Evolutionary conservation across 768 basidiomycete species (phyloP).

Genomic region (Tricholoma flavovirens): DNA sequence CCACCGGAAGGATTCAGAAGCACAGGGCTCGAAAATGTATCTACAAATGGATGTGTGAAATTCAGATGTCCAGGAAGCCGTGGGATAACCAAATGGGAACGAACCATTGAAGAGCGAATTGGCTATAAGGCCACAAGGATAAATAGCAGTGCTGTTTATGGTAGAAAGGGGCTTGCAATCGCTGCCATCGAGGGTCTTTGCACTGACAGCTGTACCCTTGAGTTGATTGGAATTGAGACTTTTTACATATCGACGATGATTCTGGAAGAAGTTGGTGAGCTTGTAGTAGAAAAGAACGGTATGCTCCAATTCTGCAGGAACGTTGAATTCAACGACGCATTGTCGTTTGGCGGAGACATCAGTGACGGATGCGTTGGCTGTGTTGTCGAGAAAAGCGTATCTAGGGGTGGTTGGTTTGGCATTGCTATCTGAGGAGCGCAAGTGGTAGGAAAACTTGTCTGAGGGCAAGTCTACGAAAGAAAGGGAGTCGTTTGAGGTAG

Average conservation of each 20-base stretch:
- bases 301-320: constrained; percentile 69
- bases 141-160: constrained; percentile 54
- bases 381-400: constrained; percentile 69
- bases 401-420: constrained; percentile 51
- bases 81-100: constrained; percentile 11
- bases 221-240: constrained; percentile 83
- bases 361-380: constrained; percentile 39
- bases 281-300: constrained; percentile 95
- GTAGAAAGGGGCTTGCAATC: constrained; percentile 88
- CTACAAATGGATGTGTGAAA: constrained; percentile 32
- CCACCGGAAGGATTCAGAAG: constrained; percentile 50
- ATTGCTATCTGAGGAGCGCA: constrained; percentile 51
- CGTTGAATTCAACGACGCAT: constrained; percentile 77
- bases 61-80: background rate
- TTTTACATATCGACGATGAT: constrained; percentile 96
- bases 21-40: constrained; percentile 68
- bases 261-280: constrained; percentile 95
- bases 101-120: constrained; percentile 95
- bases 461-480: constrained; percentile 52
- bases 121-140: constrained; percentile 96
- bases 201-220: constrained; percentile 57
- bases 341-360: constrained; percentile 40
- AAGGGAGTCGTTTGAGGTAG: constrained; percentile 29
- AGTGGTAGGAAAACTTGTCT: constrained; percentile 60
- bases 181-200: constrained; percentile 48